phyloP scores from a whole-genome alignment of 176 grass and related monocot genomes.

The Rhynchospora tenuis region DNA sequence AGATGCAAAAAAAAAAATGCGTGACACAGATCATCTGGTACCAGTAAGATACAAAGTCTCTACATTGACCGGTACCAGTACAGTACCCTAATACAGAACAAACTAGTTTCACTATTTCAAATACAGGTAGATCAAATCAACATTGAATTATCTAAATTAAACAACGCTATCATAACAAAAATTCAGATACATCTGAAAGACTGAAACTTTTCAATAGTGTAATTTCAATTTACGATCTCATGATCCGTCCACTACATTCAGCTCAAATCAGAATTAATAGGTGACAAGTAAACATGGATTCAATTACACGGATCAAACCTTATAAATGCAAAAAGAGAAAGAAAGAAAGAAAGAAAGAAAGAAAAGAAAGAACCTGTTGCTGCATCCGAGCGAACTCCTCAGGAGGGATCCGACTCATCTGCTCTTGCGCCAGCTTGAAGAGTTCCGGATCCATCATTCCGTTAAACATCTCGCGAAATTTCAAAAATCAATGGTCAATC shows the following conservation, averaged over 20 bases:
- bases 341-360: too few species aligned
- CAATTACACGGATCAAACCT: background rate
- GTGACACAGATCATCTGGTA: background rate
- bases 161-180: background rate
- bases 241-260: background rate
- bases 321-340: too few species aligned
- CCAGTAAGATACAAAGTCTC: background rate
- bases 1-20: background rate
- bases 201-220: background rate
- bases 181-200: background rate
- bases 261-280: background rate
- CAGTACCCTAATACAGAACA: too few species aligned
- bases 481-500: background rate
- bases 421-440: conserved; percentile 90
- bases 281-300: background rate
- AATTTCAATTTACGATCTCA: background rate
- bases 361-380: conserved; percentile 48
- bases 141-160: background rate
- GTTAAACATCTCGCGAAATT: conserved; percentile 30
- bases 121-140: background rate
- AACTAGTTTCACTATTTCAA: background rate
- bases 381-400: conserved; percentile 87
- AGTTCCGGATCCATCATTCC: conserved; percentile 93
- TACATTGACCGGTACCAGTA: background rate
- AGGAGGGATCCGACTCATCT: conserved; percentile 87